Evolutionary conservation across 164 flowering plant species (phyloP), one percentile per base, ranked within the genome.

Genomic region (Dillenia turbinata): DNA sequence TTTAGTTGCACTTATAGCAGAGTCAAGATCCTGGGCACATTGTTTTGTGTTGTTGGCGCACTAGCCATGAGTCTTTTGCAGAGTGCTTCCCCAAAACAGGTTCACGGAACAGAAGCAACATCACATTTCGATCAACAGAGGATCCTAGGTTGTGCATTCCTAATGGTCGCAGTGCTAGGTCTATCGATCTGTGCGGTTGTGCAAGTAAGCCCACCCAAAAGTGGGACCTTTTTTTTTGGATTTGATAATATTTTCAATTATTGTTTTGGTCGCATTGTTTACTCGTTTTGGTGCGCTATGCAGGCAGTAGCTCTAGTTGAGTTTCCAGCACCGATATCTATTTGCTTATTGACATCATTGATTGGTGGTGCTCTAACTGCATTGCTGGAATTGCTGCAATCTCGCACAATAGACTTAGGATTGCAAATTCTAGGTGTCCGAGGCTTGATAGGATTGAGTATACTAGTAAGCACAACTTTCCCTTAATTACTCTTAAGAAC

Each of bases 261-360:
- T 44, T 14, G 9, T 10, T 17, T 57, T 62, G 26, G 54, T 47
- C 12, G 1, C 22, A 52, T 52, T 19, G 24, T 55, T n/a, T 12
- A 40, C 9, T 40, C 1, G 5, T 43, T 55, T 17, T 1, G 22
- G 26, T 1, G 0, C 68, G 49, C 45, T 70, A 13, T 9, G 17
- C 77, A 90, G 98, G 96, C 98, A 0, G 44, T 75, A 9, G 78
- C 92, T 13, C 60, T 93, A 75, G 67, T 64, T 2, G 87, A 85
- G 16, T 87, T 90, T 63, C 96, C 98, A 5, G 98, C 98, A 2
- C 97, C 98, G 1, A 71, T 90, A 17, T 80, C 96, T 0, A 43
- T 93, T 24, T 77, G 85, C 52, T 80, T 89, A 0, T 59, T 79
- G 33, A 85, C 89, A 33, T 82, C 92, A 9, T 62, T 88, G 16